A percentile compares a stretch with the other conserved stretches of the same genome.
phyloP scores from a whole-genome alignment of 176 grass and related monocot species.

The Lolium rigidum region DNA sequence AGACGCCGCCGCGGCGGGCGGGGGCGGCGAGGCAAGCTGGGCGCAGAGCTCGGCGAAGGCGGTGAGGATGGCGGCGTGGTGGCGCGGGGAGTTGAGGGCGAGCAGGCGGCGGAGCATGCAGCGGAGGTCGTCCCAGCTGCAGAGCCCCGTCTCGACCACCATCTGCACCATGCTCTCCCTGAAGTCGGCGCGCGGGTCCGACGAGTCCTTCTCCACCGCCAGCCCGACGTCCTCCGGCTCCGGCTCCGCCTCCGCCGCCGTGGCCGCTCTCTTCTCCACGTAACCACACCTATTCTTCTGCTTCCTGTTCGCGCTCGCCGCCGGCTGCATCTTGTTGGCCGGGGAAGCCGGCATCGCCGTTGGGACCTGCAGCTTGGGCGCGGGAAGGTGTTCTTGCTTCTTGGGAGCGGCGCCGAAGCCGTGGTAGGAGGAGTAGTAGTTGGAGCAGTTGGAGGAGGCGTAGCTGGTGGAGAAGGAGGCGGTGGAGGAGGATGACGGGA shows the following conservation, averaged over 20 bases:
- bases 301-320: constrained; percentile 3
- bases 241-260: background rate
- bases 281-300: constrained; percentile 8
- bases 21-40: constrained; percentile 39
- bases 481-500: constrained; percentile 39
- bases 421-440: constrained; percentile 15
- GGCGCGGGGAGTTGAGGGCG: constrained; percentile 79
- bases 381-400: background rate
- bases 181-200: constrained; percentile 83
- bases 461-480: constrained; percentile 43
- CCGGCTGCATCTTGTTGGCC: background rate
- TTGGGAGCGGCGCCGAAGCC: background rate
- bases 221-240: constrained; percentile 55
- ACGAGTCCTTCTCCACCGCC: constrained; percentile 98
- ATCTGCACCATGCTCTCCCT: constrained; percentile 93
- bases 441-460: constrained; percentile 39
- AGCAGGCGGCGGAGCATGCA: constrained; percentile 86
- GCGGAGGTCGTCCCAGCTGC: constrained; percentile 83
- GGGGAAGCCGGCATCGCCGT: background rate
- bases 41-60: constrained; percentile 94
- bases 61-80: constrained; percentile 92
- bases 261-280: background rate
- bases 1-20: constrained; percentile 22
- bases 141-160: constrained; percentile 93
- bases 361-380: background rate